phyloP scores from a whole-genome alignment of 371 early-diverging fungal genomes.

The Mortierella sp. region DNA sequence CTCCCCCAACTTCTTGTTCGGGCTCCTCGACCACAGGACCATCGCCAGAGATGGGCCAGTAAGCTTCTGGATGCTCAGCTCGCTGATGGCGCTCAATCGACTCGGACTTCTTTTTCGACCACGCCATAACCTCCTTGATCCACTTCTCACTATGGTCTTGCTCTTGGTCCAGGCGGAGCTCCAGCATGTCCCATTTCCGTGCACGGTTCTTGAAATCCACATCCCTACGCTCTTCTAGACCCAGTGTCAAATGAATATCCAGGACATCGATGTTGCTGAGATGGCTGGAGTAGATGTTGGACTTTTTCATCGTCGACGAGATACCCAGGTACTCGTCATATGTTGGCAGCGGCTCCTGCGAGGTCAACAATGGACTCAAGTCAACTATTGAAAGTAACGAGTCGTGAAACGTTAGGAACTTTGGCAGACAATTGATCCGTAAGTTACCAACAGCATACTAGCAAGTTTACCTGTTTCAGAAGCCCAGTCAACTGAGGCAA shows the following conservation, averaged over 20 bases:
- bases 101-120: conserved; percentile 23
- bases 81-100: conserved; percentile 35
- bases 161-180: conserved; percentile 41
- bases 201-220: conserved; percentile 26
- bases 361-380: conserved; percentile 33
- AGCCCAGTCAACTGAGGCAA: conserved; percentile 38
- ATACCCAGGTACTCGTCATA: conserved; percentile 50
- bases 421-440: too few relatives aligned
- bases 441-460: background rate
- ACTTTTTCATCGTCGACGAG: conserved; percentile 30
- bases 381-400: conserved; percentile 29
- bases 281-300: conserved; percentile 23
- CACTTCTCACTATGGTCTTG: conserved; percentile 39
- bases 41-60: conserved; percentile 20
- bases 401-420: background rate
- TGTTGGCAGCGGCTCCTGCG: conserved; percentile 34
- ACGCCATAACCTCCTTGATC: conserved; percentile 35
- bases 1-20: conserved; percentile 22
- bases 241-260: conserved; percentile 36
- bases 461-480: conserved; percentile 39
- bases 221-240: conserved; percentile 23
- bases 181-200: conserved; percentile 47
- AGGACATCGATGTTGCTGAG: conserved; percentile 41
- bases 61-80: background rate
- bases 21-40: conserved; percentile 32